phyloP scores from a whole-genome alignment of 2,329 filamentous ascomycete species.

The Emergomyces africanus region DNA sequence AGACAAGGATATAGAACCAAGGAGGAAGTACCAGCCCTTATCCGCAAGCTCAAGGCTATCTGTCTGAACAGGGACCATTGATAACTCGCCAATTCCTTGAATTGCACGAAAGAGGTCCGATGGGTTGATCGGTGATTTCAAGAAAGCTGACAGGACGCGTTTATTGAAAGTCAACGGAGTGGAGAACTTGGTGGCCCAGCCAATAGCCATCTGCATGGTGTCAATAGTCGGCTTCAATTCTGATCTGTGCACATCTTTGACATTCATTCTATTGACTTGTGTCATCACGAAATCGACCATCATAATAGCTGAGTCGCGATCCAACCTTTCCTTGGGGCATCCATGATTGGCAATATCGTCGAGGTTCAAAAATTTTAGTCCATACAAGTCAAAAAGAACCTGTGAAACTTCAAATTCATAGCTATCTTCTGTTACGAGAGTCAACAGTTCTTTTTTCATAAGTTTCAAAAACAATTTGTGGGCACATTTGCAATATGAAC shows the following conservation, averaged over 20 bases:
- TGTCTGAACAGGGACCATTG: constrained; percentile 55
- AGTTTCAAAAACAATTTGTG: constrained; percentile 83
- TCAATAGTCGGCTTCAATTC: constrained; percentile 85
- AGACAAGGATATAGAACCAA: constrained; percentile 76
- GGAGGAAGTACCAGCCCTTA: constrained; percentile 83
- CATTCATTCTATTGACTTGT: constrained; percentile 68
- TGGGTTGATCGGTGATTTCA: constrained; percentile 76
- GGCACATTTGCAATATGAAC: constrained; percentile 71
- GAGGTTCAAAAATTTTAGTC: constrained; percentile 60
- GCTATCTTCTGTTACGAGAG: constrained; percentile 61
- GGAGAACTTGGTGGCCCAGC: constrained; percentile 58
- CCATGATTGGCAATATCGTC: constrained; percentile 65
- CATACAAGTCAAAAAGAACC: constrained; percentile 71
- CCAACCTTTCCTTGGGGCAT: constrained; percentile 63
- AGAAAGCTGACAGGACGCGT: constrained; percentile 64
- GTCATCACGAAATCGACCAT: constrained; percentile 73
- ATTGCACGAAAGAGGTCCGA: constrained; percentile 68
- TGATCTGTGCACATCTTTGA: constrained; percentile 84
- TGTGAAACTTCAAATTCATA: constrained; percentile 81
- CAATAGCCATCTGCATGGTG: constrained; percentile 79
- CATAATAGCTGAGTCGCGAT: constrained; percentile 65
- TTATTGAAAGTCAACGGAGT: constrained; percentile 78
- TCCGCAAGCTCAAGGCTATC: constrained; percentile 59
- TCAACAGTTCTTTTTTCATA: constrained; percentile 73
- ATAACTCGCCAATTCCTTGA: constrained; percentile 60